These are phyloP conservation scores for Cercospora janseana DNA, from an alignment of 2,329 filamentous ascomycete species.

Conservation along the genomic window DNA sequence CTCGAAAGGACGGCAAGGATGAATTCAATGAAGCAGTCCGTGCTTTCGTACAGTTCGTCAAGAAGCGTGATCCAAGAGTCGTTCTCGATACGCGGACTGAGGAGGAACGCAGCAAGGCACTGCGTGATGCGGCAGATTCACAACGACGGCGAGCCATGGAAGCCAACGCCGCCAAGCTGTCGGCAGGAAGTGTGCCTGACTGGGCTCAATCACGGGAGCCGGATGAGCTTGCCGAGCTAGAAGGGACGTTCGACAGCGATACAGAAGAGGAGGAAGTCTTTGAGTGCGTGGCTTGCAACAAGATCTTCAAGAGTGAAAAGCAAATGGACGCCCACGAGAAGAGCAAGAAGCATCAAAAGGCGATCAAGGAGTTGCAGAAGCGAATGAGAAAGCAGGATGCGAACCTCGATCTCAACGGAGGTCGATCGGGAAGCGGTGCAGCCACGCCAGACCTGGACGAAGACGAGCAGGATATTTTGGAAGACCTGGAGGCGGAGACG, in stretches of 20 bases:
- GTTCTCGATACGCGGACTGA: constrained; percentile 73
- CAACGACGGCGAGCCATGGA: constrained; percentile 82
- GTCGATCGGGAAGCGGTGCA: constrained; percentile 36
- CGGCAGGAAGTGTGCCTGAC: constrained; percentile 64
- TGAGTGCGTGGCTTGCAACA: constrained; percentile 63
- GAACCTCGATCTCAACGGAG: constrained; percentile 51
- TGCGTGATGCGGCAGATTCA: constrained; percentile 75
- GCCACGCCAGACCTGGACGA: constrained; percentile 35
- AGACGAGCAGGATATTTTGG: constrained; percentile 36
- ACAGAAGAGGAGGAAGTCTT: constrained; percentile 53
- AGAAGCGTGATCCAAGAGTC: constrained; percentile 87
- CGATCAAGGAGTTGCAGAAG: constrained; percentile 72
- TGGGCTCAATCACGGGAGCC: constrained; percentile 67
- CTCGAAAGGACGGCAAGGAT: constrained; percentile 75
- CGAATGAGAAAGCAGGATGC: constrained; percentile 81
- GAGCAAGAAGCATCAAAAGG: constrained; percentile 94
- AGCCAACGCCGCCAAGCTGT: constrained; percentile 73
- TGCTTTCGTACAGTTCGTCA: constrained; percentile 80
- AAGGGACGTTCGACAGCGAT: constrained; percentile 42
- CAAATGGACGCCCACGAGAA: constrained; percentile 89
- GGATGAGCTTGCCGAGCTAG: constrained; percentile 49
- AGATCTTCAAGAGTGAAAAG: constrained; percentile 81
- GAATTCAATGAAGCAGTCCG: constrained; percentile 93
- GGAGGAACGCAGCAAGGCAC: constrained; percentile 71
- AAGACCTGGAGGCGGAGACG: constrained; percentile 28